Percentiles rank a stretch among this genome's conserved stretches.
These are phyloP conservation scores for Bipolaris cookei DNA, from an alignment of 2,329 filamentous ascomycete genomes.

Conservation along the genomic window DNA sequence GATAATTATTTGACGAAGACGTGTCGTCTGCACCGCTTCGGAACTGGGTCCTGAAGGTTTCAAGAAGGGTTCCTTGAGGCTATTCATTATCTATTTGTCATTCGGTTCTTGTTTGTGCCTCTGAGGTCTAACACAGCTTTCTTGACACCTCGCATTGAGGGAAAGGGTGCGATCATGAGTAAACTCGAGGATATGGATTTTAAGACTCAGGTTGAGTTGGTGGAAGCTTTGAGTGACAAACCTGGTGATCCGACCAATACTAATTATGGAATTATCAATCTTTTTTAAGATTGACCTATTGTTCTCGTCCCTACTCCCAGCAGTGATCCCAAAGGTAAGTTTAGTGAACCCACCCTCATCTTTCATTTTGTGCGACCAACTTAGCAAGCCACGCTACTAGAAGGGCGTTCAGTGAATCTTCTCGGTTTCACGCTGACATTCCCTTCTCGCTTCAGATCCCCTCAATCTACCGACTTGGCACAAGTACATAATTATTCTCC, in stretches of 20 bases:
- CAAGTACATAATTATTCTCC: neutral
- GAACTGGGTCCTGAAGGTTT: neutral
- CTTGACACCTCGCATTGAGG: neutral
- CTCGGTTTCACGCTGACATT: neutral
- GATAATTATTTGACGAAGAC: neutral
- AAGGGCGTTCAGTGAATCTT: neutral
- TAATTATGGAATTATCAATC: neutral
- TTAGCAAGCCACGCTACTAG: neutral
- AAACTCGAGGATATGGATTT: neutral
- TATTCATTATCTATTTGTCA: neutral
- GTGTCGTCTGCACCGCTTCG: neutral
- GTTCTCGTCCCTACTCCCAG: neutral
- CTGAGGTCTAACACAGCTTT: neutral
- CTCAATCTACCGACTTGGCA: neutral
- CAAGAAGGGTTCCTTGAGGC: neutral
- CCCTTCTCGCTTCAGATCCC: neutral
- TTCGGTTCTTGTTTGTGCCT: neutral
- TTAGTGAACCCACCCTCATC: neutral
- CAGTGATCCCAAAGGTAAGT: neutral
- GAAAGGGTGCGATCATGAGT: neutral
- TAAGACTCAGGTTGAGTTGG: neutral
- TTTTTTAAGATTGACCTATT: neutral
- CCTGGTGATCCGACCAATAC: neutral
- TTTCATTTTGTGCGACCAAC: neutral
- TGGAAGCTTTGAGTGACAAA: neutral